Evolutionary conservation across 1,284 basidiomycete species (phyloP).

Genomic region (Spongiforma sp.): DNA sequence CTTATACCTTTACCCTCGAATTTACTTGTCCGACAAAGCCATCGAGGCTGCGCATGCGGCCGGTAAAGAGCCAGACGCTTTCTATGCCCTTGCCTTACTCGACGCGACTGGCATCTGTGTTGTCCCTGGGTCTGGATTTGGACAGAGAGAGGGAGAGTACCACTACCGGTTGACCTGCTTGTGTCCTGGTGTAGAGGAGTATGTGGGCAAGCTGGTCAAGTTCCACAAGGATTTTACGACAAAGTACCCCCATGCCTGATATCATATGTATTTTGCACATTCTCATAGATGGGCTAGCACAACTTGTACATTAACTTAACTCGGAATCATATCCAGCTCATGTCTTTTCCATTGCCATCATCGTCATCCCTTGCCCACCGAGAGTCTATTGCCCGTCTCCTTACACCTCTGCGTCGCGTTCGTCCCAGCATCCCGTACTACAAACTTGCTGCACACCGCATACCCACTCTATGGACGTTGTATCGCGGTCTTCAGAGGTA

Average conservation of each 20-base stretch:
- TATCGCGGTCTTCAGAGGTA: slow-evolving; percentile 72
- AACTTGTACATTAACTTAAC: too few species aligned
- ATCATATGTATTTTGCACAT: not conserved
- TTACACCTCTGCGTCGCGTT: slow-evolving; percentile 61
- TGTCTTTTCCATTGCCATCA: slow-evolving; percentile 23
- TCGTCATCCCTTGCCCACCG: slow-evolving; percentile 53
- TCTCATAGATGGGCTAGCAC: too few species aligned
- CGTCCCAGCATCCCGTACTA: slow-evolving; percentile 74
- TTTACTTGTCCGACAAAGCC: slow-evolving; percentile 75
- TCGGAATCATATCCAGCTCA: too few species aligned
- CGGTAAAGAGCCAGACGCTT: slow-evolving; percentile 85
- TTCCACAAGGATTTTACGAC: slow-evolving; percentile 84
- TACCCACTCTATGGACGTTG: slow-evolving; percentile 76
- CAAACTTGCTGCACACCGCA: slow-evolving; percentile 69
- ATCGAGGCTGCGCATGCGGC: slow-evolving; percentile 71
- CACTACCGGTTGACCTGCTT: slow-evolving; percentile 90
- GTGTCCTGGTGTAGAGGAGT: slow-evolving; percentile 91
- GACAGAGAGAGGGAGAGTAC: slow-evolving; percentile 86
- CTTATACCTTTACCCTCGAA: slow-evolving; percentile 84
- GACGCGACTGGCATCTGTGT: slow-evolving; percentile 94
- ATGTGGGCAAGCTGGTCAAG: slow-evolving; percentile 81
- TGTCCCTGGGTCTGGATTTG: slow-evolving; percentile 91
- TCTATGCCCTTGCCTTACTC: slow-evolving; percentile 85
- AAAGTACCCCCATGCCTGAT: slow-evolving; percentile 54
- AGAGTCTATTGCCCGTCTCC: slow-evolving; percentile 52